Conservation (phyloP, 2,329 filamentous ascomycete genomes). For the Cladophialophora carrionii region DNA sequence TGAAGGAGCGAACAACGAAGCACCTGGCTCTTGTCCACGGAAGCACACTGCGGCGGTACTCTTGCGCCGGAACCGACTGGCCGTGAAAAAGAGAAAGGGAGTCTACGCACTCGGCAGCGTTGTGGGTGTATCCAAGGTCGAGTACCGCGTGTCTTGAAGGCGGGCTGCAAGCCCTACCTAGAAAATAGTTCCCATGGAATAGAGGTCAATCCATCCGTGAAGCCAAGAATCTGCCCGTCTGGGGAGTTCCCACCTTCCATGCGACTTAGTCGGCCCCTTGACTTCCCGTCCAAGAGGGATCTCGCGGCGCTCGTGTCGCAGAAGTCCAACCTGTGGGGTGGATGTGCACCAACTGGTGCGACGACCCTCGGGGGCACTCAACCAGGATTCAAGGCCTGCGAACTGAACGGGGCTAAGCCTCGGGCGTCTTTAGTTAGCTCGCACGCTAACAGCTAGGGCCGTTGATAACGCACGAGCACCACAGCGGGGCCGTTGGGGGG, state of each 20-base stretch:
- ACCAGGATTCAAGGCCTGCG: not conserved
- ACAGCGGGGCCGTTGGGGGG: not conserved
- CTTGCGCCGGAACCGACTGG: not conserved
- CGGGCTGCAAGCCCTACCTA: not conserved
- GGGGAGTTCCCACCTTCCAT: conserved; percentile 7
- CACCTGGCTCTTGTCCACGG: not conserved
- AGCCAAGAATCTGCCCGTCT: not conserved
- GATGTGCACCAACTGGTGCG: conserved; percentile 6
- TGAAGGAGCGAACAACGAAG: not conserved
- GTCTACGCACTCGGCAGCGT: not conserved
- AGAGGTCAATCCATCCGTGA: not conserved
- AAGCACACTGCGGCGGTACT: not conserved
- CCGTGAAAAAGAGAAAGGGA: not conserved
- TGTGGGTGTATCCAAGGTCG: not conserved
- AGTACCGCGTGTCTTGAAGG: not conserved
- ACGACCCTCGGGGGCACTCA: not conserved
- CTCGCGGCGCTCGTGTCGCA: conserved; percentile 3
- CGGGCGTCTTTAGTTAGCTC: not conserved
- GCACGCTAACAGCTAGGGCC: not conserved
- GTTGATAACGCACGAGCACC: not conserved
- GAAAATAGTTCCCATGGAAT: not conserved
- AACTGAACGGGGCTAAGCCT: not conserved
- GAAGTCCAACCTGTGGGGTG: not conserved
- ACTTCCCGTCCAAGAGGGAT: conserved; percentile 6
- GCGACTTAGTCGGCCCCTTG: not conserved